Evolutionary conservation across 2,329 filamentous ascomycete genomes (phyloP).

Genomic region (Alternaria consortialis): DNA sequence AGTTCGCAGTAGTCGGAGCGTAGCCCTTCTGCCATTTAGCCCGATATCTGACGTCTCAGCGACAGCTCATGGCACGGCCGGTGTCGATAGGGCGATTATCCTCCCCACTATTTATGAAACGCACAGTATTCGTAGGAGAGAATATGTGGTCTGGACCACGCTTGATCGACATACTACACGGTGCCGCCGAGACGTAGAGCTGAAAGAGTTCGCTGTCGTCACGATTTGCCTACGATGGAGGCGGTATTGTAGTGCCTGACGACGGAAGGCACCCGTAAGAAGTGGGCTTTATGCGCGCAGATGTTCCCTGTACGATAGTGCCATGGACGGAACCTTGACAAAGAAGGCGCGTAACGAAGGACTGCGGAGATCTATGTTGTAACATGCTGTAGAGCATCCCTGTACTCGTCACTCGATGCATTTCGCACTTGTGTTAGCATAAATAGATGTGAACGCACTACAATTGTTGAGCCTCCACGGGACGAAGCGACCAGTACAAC

Average conservation of each 20-base stretch:
- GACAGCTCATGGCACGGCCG: not conserved
- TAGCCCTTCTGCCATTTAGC: not conserved
- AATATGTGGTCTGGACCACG: slow-evolving; percentile 7
- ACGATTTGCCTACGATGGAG: not conserved
- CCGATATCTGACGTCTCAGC: slow-evolving; percentile 1
- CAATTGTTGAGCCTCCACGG: slow-evolving; percentile 2
- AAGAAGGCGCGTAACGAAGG: not conserved
- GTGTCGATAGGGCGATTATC: slow-evolving; percentile 7
- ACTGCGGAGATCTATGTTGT: not conserved
- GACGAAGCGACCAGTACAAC: slow-evolving; percentile 1
- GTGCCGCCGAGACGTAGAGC: not conserved
- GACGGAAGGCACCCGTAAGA: not conserved
- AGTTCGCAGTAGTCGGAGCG: slow-evolving; percentile 4
- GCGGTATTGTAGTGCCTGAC: not conserved
- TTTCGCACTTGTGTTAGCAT: slow-evolving; percentile 1
- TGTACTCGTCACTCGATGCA: not conserved
- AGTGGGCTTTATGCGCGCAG: not conserved
- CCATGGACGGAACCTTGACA: not conserved
- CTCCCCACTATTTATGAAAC: slow-evolving; percentile 11
- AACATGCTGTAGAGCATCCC: not conserved
- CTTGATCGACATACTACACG: slow-evolving; percentile 1
- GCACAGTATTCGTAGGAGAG: not conserved
- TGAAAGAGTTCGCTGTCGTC: not conserved
- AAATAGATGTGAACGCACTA: not conserved
- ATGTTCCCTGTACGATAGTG: not conserved